Conservation (phyloP, 495 filamentous ascomycete genomes). For the Xylaria scruposa region DNA sequence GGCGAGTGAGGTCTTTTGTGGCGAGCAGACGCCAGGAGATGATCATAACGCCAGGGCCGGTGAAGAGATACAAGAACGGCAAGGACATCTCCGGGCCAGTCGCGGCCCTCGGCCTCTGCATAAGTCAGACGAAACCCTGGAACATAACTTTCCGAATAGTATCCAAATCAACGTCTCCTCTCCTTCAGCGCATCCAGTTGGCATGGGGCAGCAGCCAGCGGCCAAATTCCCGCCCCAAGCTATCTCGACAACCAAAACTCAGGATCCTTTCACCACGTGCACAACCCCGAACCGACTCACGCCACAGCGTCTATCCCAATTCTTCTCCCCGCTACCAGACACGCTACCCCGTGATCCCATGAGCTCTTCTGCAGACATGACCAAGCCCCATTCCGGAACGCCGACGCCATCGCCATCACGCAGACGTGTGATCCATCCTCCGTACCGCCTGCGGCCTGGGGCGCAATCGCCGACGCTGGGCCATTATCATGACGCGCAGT, state of each 20-base stretch:
- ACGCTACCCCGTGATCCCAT: slow-evolving; percentile 11
- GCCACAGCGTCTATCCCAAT: slow-evolving; percentile 35
- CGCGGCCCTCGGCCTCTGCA: neutral
- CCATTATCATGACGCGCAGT: neutral
- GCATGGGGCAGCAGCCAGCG: neutral
- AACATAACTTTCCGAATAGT: neutral
- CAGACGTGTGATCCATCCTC: slow-evolving; percentile 27
- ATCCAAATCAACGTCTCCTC: neutral
- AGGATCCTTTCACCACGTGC: slow-evolving; percentile 35
- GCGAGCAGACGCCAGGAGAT: neutral
- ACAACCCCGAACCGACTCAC: slow-evolving; percentile 22
- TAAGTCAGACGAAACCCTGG: neutral
- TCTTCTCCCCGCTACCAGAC: slow-evolving; percentile 34
- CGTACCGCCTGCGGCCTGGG: slow-evolving; percentile 25
- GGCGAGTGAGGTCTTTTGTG: slow-evolving; percentile 24
- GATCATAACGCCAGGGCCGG: neutral
- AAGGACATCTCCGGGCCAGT: neutral
- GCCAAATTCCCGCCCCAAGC: neutral
- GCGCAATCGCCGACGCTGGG: slow-evolving; percentile 27
- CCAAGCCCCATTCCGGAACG: slow-evolving; percentile 19
- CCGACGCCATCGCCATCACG: slow-evolving; percentile 34
- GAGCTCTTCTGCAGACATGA: neutral
- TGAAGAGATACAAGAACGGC: neutral
- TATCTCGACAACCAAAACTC: neutral
- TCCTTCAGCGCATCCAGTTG: neutral